Conservation (phyloP, 2,329 filamentous ascomycete species). For the Magnaporthiopsis incrustans region DNA sequence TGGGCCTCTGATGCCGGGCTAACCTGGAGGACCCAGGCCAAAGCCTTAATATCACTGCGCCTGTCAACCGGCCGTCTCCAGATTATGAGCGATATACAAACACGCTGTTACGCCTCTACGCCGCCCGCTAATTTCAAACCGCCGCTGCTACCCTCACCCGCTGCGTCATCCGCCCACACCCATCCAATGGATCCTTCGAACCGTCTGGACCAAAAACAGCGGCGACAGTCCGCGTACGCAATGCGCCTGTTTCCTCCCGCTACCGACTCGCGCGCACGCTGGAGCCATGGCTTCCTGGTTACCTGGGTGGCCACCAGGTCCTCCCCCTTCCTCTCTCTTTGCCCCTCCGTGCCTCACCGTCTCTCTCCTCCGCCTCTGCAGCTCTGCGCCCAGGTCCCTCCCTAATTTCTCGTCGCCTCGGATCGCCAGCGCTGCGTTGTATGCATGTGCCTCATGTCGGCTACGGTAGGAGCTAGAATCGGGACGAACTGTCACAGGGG, state of each 20-base stretch:
- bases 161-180: background rate
- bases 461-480: background rate
- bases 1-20: no score
- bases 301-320: no score
- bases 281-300: background rate
- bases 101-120: background rate
- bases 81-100: constrained; percentile 2
- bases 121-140: background rate
- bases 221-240: background rate
- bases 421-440: no score
- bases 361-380: background rate
- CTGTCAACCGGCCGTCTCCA: background rate
- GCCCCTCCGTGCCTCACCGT: background rate
- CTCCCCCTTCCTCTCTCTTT: background rate
- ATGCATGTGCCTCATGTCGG: background rate
- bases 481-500: background rate
- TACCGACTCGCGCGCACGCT: background rate
- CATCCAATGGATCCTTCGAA: no score
- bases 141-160: no score
- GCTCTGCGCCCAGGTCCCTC: background rate
- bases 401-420: background rate
- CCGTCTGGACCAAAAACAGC: background rate
- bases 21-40: background rate
- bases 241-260: background rate
- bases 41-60: background rate